phyloP scores from a whole-genome alignment of 345 rosid genomes.

The Lepidium africanum region DNA sequence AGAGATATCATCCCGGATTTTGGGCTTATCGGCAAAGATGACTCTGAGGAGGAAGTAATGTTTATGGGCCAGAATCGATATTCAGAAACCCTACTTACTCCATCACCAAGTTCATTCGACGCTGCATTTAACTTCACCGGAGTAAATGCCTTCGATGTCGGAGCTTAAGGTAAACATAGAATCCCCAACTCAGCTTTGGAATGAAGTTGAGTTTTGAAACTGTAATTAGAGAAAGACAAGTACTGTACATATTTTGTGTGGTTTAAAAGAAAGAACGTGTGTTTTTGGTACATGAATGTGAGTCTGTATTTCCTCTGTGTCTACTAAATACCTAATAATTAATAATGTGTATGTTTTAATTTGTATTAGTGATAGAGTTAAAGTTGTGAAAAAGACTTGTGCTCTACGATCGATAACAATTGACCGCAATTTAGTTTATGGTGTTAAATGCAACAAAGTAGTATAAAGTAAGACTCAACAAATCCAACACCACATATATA shows the following conservation, averaged over 20 bases:
- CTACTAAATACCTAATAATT: not conserved
- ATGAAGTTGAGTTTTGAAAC: conserved; percentile 1
- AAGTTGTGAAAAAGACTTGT: not conserved
- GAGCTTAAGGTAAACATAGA: conserved; percentile 4
- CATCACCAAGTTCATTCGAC: conserved; percentile 5
- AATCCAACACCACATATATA: not conserved
- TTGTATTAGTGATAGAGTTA: not conserved
- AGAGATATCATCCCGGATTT: conserved; percentile 18
- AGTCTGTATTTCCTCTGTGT: conserved; percentile 10
- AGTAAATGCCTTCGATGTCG: not conserved
- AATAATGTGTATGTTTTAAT: not conserved
- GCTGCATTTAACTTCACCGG: conserved; percentile 11
- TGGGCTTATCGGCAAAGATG: conserved; percentile 15
- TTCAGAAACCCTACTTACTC: conserved; percentile 14
- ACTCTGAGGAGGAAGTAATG: conserved; percentile 11
- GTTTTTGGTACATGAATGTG: not conserved
- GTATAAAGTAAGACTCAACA: not conserved
- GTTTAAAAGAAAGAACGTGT: not conserved
- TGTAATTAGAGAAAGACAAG: conserved; percentile 10
- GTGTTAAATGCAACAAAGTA: not conserved
- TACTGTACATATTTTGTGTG: conserved; percentile 1
- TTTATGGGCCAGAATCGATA: conserved; percentile 4
- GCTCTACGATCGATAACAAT: not conserved
- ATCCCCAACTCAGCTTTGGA: conserved; percentile 6
- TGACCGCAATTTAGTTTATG: not conserved